Evolutionary conservation across 2,329 filamentous ascomycete species (phyloP).

Genomic region (Xylariaceae sp.): DNA sequence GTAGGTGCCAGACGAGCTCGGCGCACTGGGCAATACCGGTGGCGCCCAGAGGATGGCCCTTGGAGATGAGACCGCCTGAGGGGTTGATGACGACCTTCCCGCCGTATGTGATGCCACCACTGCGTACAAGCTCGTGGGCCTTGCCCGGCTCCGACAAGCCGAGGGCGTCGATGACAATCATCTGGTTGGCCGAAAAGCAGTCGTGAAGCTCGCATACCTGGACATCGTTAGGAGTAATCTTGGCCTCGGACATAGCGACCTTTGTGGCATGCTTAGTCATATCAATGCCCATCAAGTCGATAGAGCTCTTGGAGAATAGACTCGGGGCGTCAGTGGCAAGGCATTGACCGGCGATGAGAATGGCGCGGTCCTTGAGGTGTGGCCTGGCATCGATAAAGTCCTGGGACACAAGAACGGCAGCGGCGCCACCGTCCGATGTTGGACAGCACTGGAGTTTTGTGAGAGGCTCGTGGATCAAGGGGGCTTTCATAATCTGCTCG

Average conservation of each 20-base stretch:
- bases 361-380: conserved; percentile 75
- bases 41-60: conserved; percentile 90
- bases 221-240: conserved; percentile 63
- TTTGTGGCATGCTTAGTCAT: conserved; percentile 73
- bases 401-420: conserved; percentile 84
- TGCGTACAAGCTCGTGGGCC: conserved; percentile 85
- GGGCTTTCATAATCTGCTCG: conserved; percentile 71
- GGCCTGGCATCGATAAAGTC: conserved; percentile 81
- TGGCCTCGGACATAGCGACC: conserved; percentile 70
- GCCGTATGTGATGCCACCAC: conserved; percentile 88
- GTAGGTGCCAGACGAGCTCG: conserved; percentile 90
- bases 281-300: conserved; percentile 84
- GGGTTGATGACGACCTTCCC: conserved; percentile 83
- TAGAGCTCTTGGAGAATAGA: conserved; percentile 74
- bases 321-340: conserved; percentile 78
- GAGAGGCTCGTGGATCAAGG: conserved; percentile 79
- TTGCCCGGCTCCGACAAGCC: conserved; percentile 75
- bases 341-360: conserved; percentile 83
- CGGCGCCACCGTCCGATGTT: conserved; percentile 87
- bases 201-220: conserved; percentile 92
- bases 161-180: conserved; percentile 83
- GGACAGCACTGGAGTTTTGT: conserved; percentile 99
- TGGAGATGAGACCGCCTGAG: conserved; percentile 89
- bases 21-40: conserved; percentile 95
- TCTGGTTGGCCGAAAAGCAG: conserved; percentile 94